Evolutionary conservation across 2,329 filamentous ascomycete genomes (phyloP), one percentile per base, ranked within the genome.

Genomic region (Diaporthe citrichinensis): DNA sequence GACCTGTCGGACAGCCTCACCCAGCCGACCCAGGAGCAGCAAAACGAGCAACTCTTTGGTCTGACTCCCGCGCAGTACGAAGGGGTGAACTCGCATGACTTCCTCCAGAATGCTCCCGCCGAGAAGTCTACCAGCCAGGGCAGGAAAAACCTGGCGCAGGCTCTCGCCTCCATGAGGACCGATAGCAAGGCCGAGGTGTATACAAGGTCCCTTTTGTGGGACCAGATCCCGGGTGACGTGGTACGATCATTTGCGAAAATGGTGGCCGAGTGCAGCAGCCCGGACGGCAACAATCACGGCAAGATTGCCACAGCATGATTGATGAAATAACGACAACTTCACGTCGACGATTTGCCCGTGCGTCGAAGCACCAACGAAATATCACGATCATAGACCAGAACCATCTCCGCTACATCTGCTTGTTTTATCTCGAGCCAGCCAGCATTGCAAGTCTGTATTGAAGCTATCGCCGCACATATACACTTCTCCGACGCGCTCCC

Each of bases 211-310:
- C 89, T 98, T 77, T 92, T 98, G 75, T 98, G 95, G 95, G 95
- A 98, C 81, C 94, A 96, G 84, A 96, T 98, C 80, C 96, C 97
- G 20, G 90, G 92, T 80, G 95, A 98, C 78, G 95, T 98, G 67
- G 95, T 99, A 72, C 92, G 93, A 80, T 95, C 96, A 83, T 98
- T 98, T 87, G 94, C 94, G 81, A 94, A 95, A 85, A 95, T 98
- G 90, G 94, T 98, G 80, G 92, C 94, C 78, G 94, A 97, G 81
- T 93, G 90, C 85, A 93, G 89, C 84, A 87, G 77, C 61, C 78
- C 79, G 83, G 84, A 85, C 77, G 85, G 80, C 83, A 84, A 83
- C 65, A 53, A 49, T 34, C 65, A 69, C 15, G 65, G 49, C 46
- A 69, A 69, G 34, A 53, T 53, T 84, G 84, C 83, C 76, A 76